Base-by-base conservation (phyloP, 441 rosid genomes). In the Bruguiera hainesii region DNA sequence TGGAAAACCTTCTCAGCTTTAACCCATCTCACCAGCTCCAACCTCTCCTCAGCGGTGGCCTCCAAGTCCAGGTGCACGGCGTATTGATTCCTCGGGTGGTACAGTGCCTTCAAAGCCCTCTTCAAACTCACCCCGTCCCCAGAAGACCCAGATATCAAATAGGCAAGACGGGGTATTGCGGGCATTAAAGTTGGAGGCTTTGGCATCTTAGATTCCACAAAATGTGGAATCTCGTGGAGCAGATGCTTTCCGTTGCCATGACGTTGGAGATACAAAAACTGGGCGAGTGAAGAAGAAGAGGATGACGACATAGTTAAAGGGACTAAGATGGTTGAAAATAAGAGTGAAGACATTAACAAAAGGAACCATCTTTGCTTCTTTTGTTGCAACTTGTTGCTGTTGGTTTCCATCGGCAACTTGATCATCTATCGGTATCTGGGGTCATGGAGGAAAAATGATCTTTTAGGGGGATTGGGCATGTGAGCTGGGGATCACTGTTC, bases 331-430 rank as follows among this genome's bases (percentile, higher is more conserved):
- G 89, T 78, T 6, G 87, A 80, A 39, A 83, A 65, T 5, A 80
- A 61, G 13, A 78, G 82, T 3, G 85, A 71, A 18, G 64, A 71
- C 7, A 69, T 71, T 0, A 85, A 51, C 25, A 77, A 73, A 16
- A 81, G 61, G 65, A 78, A 80, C 84, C 87, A 81, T 61, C 69
- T 81, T 46, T 62, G 77, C 73, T 74, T 85, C 80, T 80, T 83
- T 60, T 73, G 83, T 4, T 74, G 68, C 69, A 69, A 73, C 21
- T 46, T 55, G 9, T 18, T 69, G 72, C 50, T 68, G 61, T 48
- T 69, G 21, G 72, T 73, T 61, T 81, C 86, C 84, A 77, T 82
- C 23, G 57, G 21, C 28, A 53, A 9, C 57, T 21, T 39, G 48
- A 39, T 3, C 48, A 13, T 33, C 37, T 13, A 39, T 10, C 15